Evolutionary conservation across 176 grass and related monocot genomes (phyloP).

Genomic region (Eleusine indica): DNA sequence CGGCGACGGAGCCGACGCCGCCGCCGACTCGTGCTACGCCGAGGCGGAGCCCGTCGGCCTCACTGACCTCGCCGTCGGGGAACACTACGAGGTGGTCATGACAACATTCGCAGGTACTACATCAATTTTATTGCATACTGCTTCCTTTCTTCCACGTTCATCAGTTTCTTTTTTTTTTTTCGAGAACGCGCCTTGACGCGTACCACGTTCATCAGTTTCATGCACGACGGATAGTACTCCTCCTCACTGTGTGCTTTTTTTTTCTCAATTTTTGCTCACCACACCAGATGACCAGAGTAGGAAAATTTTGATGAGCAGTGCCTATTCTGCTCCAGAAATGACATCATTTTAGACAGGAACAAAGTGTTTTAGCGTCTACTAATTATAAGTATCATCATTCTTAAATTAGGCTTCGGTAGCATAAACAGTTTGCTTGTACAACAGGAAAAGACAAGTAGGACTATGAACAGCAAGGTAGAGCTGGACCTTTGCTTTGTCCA

Average conservation of each 20-base stretch:
- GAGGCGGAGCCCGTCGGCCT: slow-evolving; percentile 63
- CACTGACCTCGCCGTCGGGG: slow-evolving; percentile 71
- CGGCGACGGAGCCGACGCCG: not conserved
- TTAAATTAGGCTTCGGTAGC: not conserved
- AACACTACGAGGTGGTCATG: slow-evolving; percentile 84
- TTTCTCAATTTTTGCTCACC: not conserved
- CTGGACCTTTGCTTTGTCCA: not conserved
- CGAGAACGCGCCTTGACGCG: too few species aligned
- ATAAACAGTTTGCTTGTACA: slow-evolving; percentile 9
- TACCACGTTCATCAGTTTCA: slow-evolving; percentile 4
- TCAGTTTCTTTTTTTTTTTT: not conserved
- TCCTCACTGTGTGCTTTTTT: not conserved
- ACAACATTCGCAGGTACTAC: slow-evolving; percentile 96
- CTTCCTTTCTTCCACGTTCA: not conserved
- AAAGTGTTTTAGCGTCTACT: too few species aligned
- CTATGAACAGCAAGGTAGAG: too few species aligned
- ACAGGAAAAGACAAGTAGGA: not conserved
- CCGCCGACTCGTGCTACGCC: slow-evolving; percentile 3
- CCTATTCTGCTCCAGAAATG: too few species aligned
- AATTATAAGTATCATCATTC: not conserved
- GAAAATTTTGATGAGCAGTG: not conserved
- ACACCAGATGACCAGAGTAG: not conserved
- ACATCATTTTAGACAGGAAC: too few species aligned
- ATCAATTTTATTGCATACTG: too few species aligned
- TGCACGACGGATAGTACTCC: not conserved